phyloP scores from a whole-genome alignment of 2,329 filamentous ascomycete genomes.

The Leptosphaerulina australis region DNA sequence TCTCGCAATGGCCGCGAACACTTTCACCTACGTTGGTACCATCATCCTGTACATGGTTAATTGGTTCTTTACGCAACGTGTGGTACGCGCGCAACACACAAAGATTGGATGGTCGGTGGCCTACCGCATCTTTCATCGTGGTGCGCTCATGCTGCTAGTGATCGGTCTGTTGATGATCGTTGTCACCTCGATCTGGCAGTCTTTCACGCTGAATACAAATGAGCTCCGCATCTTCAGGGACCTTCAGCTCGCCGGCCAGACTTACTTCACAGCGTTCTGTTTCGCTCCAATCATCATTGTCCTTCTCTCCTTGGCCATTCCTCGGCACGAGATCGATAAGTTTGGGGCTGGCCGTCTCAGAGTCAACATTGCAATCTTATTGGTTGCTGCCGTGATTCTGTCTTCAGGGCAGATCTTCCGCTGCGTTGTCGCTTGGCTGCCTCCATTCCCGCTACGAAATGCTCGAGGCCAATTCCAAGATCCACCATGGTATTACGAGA shows the following conservation, averaged over 20 bases:
- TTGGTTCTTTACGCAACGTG: constrained; percentile 76
- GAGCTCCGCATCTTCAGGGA: constrained; percentile 62
- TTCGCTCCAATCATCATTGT: constrained; percentile 69
- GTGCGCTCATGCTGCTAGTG: constrained; percentile 61
- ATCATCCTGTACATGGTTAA: constrained; percentile 81
- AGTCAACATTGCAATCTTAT: constrained; percentile 70
- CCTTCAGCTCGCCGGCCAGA: constrained; percentile 68
- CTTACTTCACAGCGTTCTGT: constrained; percentile 68
- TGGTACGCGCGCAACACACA: constrained; percentile 76
- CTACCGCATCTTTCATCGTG: constrained; percentile 56
- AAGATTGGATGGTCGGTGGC: constrained; percentile 69
- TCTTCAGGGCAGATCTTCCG: constrained; percentile 76
- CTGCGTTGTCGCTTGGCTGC: constrained; percentile 63
- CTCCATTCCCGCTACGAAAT: constrained; percentile 53
- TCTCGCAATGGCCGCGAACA: constrained; percentile 64
- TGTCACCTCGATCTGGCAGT: constrained; percentile 65
- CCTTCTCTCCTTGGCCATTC: constrained; percentile 54
- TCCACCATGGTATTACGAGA: constrained; percentile 71
- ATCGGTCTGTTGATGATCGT: constrained; percentile 70
- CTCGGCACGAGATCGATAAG: constrained; percentile 56
- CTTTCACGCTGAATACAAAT: constrained; percentile 67
- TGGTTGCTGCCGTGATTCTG: constrained; percentile 62
- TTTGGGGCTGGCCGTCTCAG: constrained; percentile 72
- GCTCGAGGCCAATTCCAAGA: constrained; percentile 49
- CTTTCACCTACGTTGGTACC: constrained; percentile 76